A percentile compares a stretch with the other conserved stretches of the same genome.
Evolutionary conservation across 1,284 basidiomycete genomes (phyloP).

Genomic region (Neotropicomus parvogracilis): DNA sequence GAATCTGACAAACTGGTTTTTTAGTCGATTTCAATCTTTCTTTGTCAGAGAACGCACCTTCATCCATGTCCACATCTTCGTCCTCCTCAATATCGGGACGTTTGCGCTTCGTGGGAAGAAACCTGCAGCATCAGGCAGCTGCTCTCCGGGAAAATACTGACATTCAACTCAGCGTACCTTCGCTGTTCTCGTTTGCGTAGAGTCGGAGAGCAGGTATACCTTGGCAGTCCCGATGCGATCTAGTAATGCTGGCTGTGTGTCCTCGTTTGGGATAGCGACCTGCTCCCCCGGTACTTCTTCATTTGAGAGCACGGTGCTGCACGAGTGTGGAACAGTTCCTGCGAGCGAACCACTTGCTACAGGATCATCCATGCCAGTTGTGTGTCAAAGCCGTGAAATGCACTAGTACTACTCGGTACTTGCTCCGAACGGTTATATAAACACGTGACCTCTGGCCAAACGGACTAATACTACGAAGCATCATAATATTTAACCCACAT

Average conservation of each 20-base stretch:
- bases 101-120: conserved; percentile 50
- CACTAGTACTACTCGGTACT: too few species aligned
- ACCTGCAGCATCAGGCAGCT: conserved; percentile 49
- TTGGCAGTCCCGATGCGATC: conserved; percentile 63
- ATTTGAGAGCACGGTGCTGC: conserved; percentile 49
- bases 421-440: too few species aligned
- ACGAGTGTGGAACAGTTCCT: conserved; percentile 38
- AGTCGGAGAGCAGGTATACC: conserved; percentile 67
- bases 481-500: too few species aligned
- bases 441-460: conserved; percentile 23
- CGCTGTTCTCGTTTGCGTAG: conserved; percentile 47
- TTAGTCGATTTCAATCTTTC: conserved; percentile 1
- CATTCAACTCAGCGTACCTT: conserved; percentile 63
- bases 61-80: conserved; percentile 44
- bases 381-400: too few species aligned
- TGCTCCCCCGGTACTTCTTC: conserved; percentile 39
- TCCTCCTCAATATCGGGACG: conserved; percentile 40
- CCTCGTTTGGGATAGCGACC: conserved; percentile 23
- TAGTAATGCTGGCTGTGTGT: conserved; percentile 41
- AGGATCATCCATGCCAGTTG: conserved; percentile 37
- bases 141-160: conserved; percentile 32
- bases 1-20: conserved; percentile 19
- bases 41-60: conserved; percentile 31
- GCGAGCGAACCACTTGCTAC: conserved; percentile 24
- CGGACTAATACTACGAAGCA: too few species aligned